Evolutionary conservation across 257 asterid genomes (phyloP).

Genomic region (Petrea volubilis): DNA sequence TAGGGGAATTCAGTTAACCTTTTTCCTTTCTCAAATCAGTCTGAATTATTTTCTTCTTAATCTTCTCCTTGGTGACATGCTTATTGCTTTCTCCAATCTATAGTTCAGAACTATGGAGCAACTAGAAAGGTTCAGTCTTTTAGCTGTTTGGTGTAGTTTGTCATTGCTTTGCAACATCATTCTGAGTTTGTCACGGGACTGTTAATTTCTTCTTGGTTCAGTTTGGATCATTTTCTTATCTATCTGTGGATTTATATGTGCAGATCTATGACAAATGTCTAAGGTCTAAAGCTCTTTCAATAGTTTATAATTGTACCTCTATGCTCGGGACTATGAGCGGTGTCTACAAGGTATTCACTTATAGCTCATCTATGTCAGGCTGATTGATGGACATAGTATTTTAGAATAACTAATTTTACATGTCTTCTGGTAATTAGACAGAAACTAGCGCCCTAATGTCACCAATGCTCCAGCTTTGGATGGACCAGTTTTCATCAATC

Average conservation of each 20-base stretch:
- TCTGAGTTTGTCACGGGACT: neutral
- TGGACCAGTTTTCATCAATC: slow-evolving; percentile 73
- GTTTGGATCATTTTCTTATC: slow-evolving; percentile 24
- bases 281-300: slow-evolving; percentile 76
- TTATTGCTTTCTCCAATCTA: slow-evolving; percentile 7
- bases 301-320: slow-evolving; percentile 79
- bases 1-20: neutral
- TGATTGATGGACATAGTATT: slow-evolving; percentile 22
- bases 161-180: neutral
- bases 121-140: neutral
- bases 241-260: slow-evolving; percentile 23
- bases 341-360: slow-evolving; percentile 72
- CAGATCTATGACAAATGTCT: slow-evolving; percentile 78
- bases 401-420: slow-evolving; percentile 25
- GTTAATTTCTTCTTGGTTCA: slow-evolving; percentile 1
- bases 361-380: slow-evolving; percentile 22
- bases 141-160: slow-evolving; percentile 11
- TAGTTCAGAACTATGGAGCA: neutral
- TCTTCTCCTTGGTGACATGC: neutral
- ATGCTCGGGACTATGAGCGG: slow-evolving; percentile 88
- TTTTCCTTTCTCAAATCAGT: neutral
- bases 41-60: neutral
- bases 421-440: slow-evolving; percentile 47
- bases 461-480: slow-evolving; percentile 91
- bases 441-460: slow-evolving; percentile 72